Percentiles rank a stretch among this genome's conserved stretches.
Evolutionary conservation across 805 yeast genomes (phyloP).

Genomic region (Lachancea mirantina): DNA sequence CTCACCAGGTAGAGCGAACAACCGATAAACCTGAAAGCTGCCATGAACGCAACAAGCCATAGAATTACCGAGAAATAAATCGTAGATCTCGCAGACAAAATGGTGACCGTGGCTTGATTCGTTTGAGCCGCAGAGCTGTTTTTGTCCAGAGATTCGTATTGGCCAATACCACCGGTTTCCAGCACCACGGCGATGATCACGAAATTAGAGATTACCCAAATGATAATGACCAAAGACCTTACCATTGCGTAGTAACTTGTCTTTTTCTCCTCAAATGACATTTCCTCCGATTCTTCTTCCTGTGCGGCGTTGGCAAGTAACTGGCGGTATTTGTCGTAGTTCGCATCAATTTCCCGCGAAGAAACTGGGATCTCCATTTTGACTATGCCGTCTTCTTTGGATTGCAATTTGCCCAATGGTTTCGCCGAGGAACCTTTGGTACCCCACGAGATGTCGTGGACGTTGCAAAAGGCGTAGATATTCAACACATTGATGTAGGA

Average conservation of each 20-base stretch:
- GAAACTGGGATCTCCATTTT: conserved; percentile 72
- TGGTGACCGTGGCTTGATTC: conserved; percentile 15
- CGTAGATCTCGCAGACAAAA: conserved; percentile 41
- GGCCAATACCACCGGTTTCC: conserved; percentile 71
- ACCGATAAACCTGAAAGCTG: conserved; percentile 75
- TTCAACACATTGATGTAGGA: conserved; percentile 85
- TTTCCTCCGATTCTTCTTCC: conserved; percentile 32
- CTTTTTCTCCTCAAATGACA: conserved; percentile 45
- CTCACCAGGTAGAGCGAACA: conserved; percentile 50
- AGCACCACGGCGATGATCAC: conserved; percentile 75
- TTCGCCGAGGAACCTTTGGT: conserved; percentile 75
- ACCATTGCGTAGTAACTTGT: conserved; percentile 85
- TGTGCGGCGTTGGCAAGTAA: conserved; percentile 41
- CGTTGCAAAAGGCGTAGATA: conserved; percentile 92
- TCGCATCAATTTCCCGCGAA: conserved; percentile 64
- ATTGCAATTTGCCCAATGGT: conserved; percentile 81
- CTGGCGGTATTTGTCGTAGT: conserved; percentile 59
- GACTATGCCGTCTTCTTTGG: conserved; percentile 56
- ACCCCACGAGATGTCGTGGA: conserved; percentile 97
- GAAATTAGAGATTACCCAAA: conserved; percentile 86
- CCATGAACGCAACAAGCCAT: conserved; percentile 91
- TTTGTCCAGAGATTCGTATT: conserved; percentile 26
- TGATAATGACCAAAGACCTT: conserved; percentile 78
- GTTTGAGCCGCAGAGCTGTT: conserved; percentile 11
- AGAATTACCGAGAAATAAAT: conserved; percentile 75